A percentile compares a stretch with the other conserved stretches of the same genome.
Conservation (phyloP, 2,329 filamentous ascomycete species). For the Cadophora luteo-olivacea region DNA sequence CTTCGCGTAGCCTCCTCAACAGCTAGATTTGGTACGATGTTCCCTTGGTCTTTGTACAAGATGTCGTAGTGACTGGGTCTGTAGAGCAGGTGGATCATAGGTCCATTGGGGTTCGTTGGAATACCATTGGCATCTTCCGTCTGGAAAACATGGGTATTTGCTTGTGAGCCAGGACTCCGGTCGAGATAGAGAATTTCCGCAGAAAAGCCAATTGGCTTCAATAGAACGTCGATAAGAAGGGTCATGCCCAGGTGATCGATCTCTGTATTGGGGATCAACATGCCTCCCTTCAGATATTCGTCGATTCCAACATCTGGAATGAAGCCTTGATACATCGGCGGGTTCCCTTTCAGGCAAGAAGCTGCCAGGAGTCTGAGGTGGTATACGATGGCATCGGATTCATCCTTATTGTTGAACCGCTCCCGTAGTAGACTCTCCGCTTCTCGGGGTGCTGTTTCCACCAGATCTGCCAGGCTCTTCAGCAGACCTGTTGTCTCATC, state of each 20-base stretch:
- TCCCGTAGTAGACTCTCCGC: conserved; percentile 60
- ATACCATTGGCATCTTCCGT: conserved; percentile 49
- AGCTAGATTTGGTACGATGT: conserved; percentile 30
- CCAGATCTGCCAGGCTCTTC: conserved; percentile 63
- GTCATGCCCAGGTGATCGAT: conserved; percentile 90
- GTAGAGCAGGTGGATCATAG: conserved; percentile 66
- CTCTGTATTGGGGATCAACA: conserved; percentile 80
- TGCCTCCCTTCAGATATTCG: conserved; percentile 71
- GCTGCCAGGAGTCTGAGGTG: conserved; percentile 83
- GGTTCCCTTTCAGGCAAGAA: conserved; percentile 81
- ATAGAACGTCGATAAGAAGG: conserved; percentile 77
- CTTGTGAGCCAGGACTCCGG: conserved; percentile 77
- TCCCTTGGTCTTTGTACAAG: conserved; percentile 69
- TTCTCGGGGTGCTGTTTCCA: conserved; percentile 51
- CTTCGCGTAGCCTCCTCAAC: conserved; percentile 37
- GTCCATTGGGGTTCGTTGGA: conserved; percentile 48
- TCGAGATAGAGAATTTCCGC: conserved; percentile 93
- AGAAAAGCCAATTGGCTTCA: conserved; percentile 78
- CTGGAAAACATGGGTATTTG: conserved; percentile 62
- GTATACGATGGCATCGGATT: conserved; percentile 81
- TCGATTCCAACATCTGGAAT: conserved; percentile 67
- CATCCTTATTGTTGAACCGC: conserved; percentile 76
- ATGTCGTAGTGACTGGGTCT: conserved; percentile 92
- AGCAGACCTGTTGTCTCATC: conserved; percentile 76
- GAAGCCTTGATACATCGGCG: conserved; percentile 74